Evolutionary conservation across 768 basidiomycete genomes (phyloP).

Genomic region (Phaeotremella skinneri): DNA sequence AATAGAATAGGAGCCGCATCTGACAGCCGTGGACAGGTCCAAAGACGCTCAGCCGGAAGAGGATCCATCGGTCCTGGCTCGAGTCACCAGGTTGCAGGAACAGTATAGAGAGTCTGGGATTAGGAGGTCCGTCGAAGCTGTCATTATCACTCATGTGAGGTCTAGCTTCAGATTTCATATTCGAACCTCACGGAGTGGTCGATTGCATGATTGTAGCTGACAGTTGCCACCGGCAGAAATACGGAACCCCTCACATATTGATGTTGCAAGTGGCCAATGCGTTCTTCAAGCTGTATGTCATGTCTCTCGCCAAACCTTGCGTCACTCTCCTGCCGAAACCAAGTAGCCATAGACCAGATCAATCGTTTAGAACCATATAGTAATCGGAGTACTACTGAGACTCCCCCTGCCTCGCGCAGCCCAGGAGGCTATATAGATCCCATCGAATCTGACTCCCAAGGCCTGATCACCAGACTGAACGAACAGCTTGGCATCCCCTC

Average conservation of each 20-base stretch:
- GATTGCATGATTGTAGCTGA: background rate
- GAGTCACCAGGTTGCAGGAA: conserved; percentile 87
- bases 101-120: conserved; percentile 96
- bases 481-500: conserved; percentile 76
- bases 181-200: background rate
- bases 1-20: too few species aligned
- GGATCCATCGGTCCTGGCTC: conserved; percentile 91
- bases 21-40: background rate
- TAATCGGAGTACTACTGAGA: background rate
- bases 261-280: conserved; percentile 98
- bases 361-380: background rate
- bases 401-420: too few species aligned
- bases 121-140: conserved; percentile 81
- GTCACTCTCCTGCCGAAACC: background rate
- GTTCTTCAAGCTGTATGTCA: conserved; percentile 90
- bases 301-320: conserved; percentile 5
- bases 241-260: conserved; percentile 94
- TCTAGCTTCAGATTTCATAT: background rate
- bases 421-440: conserved; percentile 99
- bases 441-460: conserved; percentile 87
- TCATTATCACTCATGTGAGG: conserved; percentile 46
- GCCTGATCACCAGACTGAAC: conserved; percentile 83
- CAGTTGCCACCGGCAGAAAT: conserved; percentile 80
- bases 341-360: background rate
- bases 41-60: conserved; percentile 90